These are phyloP conservation scores for Hypoxylon sp. DNA, from an alignment of 2,329 filamentous ascomycete genomes.

Conservation along the genomic window DNA sequence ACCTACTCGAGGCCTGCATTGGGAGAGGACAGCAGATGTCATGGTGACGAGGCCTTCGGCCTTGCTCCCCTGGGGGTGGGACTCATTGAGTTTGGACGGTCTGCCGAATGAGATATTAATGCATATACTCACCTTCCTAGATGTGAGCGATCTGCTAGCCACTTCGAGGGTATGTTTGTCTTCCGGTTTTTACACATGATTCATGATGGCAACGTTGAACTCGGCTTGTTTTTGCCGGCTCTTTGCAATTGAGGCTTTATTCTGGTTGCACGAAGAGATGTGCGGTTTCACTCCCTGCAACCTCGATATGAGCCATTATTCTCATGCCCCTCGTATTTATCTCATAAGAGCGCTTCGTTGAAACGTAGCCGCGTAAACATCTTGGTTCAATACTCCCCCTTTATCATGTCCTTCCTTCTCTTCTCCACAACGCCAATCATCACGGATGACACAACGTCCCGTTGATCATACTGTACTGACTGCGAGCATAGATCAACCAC, in stretches of 20 bases:
- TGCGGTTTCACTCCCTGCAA: slow-evolving; percentile 35
- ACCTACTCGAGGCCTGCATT: slow-evolving; percentile 29
- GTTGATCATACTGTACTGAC: slow-evolving; percentile 38
- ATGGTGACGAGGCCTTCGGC: slow-evolving; percentile 39
- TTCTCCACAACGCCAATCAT: slow-evolving; percentile 18
- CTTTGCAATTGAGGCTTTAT: slow-evolving; percentile 25
- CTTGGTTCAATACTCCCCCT: slow-evolving; percentile 34
- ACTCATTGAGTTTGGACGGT: slow-evolving; percentile 54
- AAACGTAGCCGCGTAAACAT: slow-evolving; percentile 26
- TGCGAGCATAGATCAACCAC: slow-evolving; percentile 67
- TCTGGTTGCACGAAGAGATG: slow-evolving; percentile 16
- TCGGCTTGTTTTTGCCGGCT: slow-evolving; percentile 18
- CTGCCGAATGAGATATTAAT: slow-evolving; percentile 71
- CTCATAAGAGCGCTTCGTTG: slow-evolving; percentile 22
- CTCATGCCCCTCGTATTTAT: slow-evolving; percentile 27
- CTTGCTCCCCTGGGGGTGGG: slow-evolving; percentile 48
- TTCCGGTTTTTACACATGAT: slow-evolving; percentile 26
- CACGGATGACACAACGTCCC: slow-evolving; percentile 20
- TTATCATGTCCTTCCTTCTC: slow-evolving; percentile 4
- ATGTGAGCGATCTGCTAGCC: slow-evolving; percentile 69
- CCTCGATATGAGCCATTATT: slow-evolving; percentile 35
- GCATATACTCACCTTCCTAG: slow-evolving; percentile 69
- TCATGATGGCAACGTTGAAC: slow-evolving; percentile 18
- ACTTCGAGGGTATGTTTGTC: slow-evolving; percentile 67
- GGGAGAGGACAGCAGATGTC: slow-evolving; percentile 40